Evolutionary conservation across 192 early-diverging fungal species (phyloP).

Genomic region (Pilaira anomala): DNA sequence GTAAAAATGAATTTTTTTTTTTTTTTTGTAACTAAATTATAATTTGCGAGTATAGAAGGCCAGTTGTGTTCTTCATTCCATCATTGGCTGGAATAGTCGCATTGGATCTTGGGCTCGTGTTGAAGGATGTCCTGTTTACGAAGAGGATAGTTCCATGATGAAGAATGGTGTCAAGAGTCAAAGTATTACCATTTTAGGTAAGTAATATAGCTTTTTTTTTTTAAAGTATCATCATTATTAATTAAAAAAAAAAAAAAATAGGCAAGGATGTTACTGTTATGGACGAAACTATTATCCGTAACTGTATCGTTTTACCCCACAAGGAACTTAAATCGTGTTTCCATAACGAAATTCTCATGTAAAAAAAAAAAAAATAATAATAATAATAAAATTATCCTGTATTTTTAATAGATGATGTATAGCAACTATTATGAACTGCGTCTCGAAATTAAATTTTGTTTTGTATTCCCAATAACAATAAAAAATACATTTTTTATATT

Average conservation of each 20-base stretch:
- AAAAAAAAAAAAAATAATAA: slow-evolving; percentile 27
- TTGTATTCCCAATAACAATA: no score
- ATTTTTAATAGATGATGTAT: background rate
- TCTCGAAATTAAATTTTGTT: no score
- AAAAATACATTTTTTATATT: no score
- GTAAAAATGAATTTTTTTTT: background rate
- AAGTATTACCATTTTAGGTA: slow-evolving; percentile 86
- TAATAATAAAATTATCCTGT: background rate
- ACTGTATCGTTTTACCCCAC: slow-evolving; percentile 96
- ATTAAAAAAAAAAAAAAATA: slow-evolving; percentile 15
- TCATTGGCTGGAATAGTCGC: slow-evolving; percentile 92
- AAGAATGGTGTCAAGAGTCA: slow-evolving; percentile 88
- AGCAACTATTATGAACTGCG: background rate
- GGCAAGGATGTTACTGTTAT: slow-evolving; percentile 87
- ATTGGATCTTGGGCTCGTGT: slow-evolving; percentile 93
- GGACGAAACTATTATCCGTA: slow-evolving; percentile 92
- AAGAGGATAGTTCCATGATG: slow-evolving; percentile 72
- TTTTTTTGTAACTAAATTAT: background rate
- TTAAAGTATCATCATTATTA: background rate
- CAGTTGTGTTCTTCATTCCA: slow-evolving; percentile 79
- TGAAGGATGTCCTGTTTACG: slow-evolving; percentile 74
- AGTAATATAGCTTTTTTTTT: slow-evolving; percentile 3
- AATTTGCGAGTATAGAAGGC: slow-evolving; percentile 57
- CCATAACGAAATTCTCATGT: slow-evolving; percentile 97
- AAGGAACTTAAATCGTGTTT: slow-evolving; percentile 90